Evolutionary conservation across 176 grass and related monocot genomes (phyloP).

Genomic region (Saccharum officinarum): DNA sequence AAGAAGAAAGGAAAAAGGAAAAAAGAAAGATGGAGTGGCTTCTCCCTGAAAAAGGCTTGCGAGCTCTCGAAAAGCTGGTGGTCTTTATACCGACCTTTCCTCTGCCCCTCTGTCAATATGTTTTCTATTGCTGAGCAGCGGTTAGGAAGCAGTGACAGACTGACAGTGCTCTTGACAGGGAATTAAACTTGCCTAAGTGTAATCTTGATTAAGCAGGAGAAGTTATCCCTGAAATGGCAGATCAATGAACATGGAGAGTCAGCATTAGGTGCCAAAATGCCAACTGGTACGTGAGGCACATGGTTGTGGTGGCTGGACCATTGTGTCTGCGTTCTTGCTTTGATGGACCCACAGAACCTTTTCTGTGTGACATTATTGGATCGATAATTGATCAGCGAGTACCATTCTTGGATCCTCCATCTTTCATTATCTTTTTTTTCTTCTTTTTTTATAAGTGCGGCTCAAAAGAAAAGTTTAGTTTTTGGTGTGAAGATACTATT

Average conservation of each 20-base stretch:
- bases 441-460: not conserved
- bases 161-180: conserved; percentile 50
- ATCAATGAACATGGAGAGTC: conserved; percentile 47
- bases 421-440: not conserved
- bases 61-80: conserved; percentile 48
- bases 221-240: conserved; percentile 42
- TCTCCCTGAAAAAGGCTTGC: conserved; percentile 37
- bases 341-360: conserved; percentile 51
- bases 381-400: conserved; percentile 45
- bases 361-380: conserved; percentile 49
- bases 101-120: conserved; percentile 37
- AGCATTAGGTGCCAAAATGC: conserved; percentile 53
- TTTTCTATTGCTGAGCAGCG: conserved; percentile 49
- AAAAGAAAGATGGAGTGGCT: conserved; percentile 17
- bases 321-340: conserved; percentile 46
- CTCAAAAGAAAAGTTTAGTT: conserved; percentile 26
- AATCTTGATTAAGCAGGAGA: conserved; percentile 20
- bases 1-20: not conserved
- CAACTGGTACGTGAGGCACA: conserved; percentile 54
- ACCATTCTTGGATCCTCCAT: conserved; percentile 40
- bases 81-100: conserved; percentile 54
- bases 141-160: conserved; percentile 43
- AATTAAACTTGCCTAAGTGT: conserved; percentile 25
- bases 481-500: conserved; percentile 33
- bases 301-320: conserved; percentile 56